Evolutionary conservation across 768 basidiomycete species (phyloP), one percentile per base, ranked within the genome.

Genomic region (Lentinula sp.): DNA sequence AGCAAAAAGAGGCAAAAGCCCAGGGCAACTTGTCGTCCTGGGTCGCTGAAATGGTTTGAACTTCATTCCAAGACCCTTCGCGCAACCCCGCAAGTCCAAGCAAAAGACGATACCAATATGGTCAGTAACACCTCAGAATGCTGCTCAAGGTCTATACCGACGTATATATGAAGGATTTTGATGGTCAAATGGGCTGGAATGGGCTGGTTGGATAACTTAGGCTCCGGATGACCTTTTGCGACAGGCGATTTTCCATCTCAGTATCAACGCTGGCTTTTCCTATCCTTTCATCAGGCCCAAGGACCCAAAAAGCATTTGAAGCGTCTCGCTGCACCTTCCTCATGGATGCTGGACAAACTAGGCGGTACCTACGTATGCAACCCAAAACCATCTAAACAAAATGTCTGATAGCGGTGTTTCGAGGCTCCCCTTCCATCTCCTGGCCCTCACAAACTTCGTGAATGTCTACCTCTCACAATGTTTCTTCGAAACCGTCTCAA

Each of bases 321-420:
- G 85, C 91, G 96, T 72, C 86, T 98, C 62, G 87, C 88, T 67
- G 97, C 97, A 64, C 97, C 97, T 65, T 96, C 94, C 51, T 90
- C 93, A 81, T 99, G 97, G 97, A 98, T 99, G 95, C 85, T 99
- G 65, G 94, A 98, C 84, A 99, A 99, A 81, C 79, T 99, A 70
- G 87, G 91, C 78, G 93, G 93, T 62, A 94, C 93, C 67, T 96
- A 93, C 70, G 93, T 94, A 77, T 74, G 90, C 76, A 64, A 39
- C 49, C 52, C 35, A 20, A 61, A 58, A n/a, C 50, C 41, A 53
- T 57, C 41, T 10, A 3, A 4, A 9, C n/a, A n/a, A 12, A n/a
- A 43, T 23, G 18, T 52, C 18, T 49, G 50, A 59, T 42, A 33
- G 33, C 41, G 23, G n/a, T 18, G 43, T 48, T 28, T 62, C 69